Percentiles rank a stretch among this genome's conserved stretches.
These are phyloP conservation scores for Penicillium pancosmium DNA, from an alignment of 495 filamentous ascomycete species.

Conservation along the genomic window DNA sequence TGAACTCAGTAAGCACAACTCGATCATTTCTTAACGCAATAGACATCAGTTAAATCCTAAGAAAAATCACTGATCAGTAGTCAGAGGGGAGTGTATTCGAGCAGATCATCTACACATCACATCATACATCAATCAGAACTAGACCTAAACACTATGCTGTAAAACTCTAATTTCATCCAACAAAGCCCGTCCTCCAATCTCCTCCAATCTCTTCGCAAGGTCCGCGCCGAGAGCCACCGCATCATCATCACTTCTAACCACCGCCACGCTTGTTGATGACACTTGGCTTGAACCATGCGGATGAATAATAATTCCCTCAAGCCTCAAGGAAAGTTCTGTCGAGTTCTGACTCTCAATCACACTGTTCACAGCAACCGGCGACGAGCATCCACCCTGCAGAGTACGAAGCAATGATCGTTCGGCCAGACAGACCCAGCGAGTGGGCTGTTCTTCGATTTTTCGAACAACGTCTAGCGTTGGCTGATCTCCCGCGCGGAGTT, in stretches of 20 bases:
- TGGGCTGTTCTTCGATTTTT: slow-evolving; percentile 12
- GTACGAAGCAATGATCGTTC: slow-evolving; percentile 13
- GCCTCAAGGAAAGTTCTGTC: neutral
- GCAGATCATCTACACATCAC: neutral
- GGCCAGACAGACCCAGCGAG: slow-evolving; percentile 14
- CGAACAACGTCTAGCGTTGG: slow-evolving; percentile 5
- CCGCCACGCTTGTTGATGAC: neutral
- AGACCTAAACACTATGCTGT: neutral
- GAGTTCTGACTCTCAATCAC: neutral
- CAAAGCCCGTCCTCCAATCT: slow-evolving; percentile 7
- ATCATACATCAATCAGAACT: neutral
- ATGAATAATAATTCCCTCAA: slow-evolving; percentile 14
- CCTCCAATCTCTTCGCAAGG: slow-evolving; percentile 11
- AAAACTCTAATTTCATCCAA: slow-evolving; percentile 12
- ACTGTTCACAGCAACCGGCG: slow-evolving; percentile 11
- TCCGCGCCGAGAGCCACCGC: slow-evolving; percentile 5
- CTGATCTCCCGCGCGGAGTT: slow-evolving; percentile 8
- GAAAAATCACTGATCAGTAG: no score
- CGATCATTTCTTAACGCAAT: no score
- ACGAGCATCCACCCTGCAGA: slow-evolving; percentile 15
- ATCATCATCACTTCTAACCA: slow-evolving; percentile 8
- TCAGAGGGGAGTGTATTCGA: no score
- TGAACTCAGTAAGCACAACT: no score
- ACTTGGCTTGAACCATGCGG: slow-evolving; percentile 14
- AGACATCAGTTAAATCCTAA: no score